A percentile compares a stretch with the other conserved stretches of the same genome.
These are phyloP conservation scores for Vigna angularis DNA, from an alignment of 306 rosid genomes.

Conservation along the genomic window DNA sequence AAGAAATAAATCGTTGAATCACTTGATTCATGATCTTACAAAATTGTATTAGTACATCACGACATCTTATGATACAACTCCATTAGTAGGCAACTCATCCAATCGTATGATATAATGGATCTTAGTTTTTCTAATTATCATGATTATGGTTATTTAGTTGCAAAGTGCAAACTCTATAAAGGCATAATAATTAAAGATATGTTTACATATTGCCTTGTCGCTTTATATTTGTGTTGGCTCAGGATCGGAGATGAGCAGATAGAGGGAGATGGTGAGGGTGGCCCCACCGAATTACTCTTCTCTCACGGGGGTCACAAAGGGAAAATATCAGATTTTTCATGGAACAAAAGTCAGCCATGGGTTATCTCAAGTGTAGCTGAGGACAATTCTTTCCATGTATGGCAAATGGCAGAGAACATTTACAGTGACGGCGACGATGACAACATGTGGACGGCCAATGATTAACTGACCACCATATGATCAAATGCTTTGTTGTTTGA, in stretches of 20 bases:
- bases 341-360: conserved; percentile 88
- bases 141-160: background rate
- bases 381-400: conserved; percentile 85
- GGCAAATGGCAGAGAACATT: conserved; percentile 88
- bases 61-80: background rate
- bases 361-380: conserved; percentile 88
- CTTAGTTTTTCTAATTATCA: background rate
- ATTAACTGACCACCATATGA: background rate
- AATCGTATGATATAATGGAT: background rate
- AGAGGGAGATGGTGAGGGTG: conserved; percentile 88
- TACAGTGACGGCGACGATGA: conserved; percentile 60
- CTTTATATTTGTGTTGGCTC: conserved; percentile 29
- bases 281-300: conserved; percentile 90
- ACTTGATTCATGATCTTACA: background rate
- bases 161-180: background rate
- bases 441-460: conserved; percentile 37
- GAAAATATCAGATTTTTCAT: conserved; percentile 90
- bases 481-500: conserved; percentile 27
- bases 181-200: background rate
- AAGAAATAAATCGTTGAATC: background rate
- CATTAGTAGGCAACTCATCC: background rate
- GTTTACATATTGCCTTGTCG: background rate
- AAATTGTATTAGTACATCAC: background rate
- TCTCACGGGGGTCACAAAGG: conserved; percentile 93
- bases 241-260: conserved; percentile 89